phyloP scores from a whole-genome alignment of 164 flowering plant genomes.

The Sextonia rubra region DNA sequence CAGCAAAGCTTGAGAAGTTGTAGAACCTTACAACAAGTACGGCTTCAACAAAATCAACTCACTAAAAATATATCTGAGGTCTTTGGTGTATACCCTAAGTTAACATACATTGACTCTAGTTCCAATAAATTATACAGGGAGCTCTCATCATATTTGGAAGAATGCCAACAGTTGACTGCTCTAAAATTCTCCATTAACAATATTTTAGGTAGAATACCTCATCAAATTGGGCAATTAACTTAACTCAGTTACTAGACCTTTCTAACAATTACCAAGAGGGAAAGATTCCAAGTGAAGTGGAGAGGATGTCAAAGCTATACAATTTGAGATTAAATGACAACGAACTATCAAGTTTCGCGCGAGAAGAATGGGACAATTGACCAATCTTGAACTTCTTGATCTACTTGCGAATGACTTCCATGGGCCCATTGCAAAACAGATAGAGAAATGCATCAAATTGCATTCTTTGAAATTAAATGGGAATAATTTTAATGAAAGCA shows the following conservation, averaged over 20 bases:
- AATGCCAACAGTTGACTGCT: not conserved
- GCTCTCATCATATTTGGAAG: not conserved
- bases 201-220: not conserved
- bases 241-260: not conserved
- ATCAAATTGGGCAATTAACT: not conserved
- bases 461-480: not conserved
- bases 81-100: conserved; percentile 15
- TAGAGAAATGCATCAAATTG: conserved; percentile 20
- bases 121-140: not conserved
- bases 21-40: conserved; percentile 12
- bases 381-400: not conserved
- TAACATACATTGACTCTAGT: not conserved
- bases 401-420: not conserved
- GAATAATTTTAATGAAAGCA: not conserved
- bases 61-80: conserved; percentile 17
- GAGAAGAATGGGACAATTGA: not conserved
- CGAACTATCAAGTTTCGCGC: not conserved
- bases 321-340: not conserved
- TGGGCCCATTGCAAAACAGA: not conserved
- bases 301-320: no score
- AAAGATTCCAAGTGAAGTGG: no score
- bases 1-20: conserved; percentile 21
- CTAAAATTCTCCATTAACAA: not conserved
- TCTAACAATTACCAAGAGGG: no score
- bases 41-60: conserved; percentile 14